Conservation (phyloP, 1,284 basidiomycete species). For the Peniophora sp. region DNA sequence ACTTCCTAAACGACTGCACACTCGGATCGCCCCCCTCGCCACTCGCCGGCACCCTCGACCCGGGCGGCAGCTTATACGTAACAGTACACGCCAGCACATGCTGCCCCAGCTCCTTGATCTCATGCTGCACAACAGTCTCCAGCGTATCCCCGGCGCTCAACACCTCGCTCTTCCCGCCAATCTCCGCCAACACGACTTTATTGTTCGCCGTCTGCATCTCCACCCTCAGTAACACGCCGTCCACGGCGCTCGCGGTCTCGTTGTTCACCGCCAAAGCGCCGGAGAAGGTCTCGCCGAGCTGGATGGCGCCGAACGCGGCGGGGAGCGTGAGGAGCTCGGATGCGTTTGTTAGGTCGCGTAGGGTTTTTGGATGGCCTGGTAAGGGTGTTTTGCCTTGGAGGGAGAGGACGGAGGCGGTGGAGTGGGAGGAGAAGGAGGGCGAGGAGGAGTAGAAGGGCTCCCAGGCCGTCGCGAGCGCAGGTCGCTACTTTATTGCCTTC, state of each 20-base stretch:
- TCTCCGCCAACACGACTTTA: slow-evolving; percentile 55
- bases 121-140: slow-evolving; percentile 62
- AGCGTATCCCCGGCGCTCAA: slow-evolving; percentile 49
- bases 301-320: slow-evolving; percentile 70
- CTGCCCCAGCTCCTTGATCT: slow-evolving; percentile 79
- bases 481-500: slow-evolving; percentile 48
- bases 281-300: slow-evolving; percentile 75
- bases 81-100: slow-evolving; percentile 75
- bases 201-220: slow-evolving; percentile 73
- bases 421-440: slow-evolving; percentile 68
- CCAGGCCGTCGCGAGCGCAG: slow-evolving; percentile 67
- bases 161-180: slow-evolving; percentile 41
- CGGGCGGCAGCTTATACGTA: slow-evolving; percentile 57
- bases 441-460: slow-evolving; percentile 80
- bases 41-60: slow-evolving; percentile 31
- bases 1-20: slow-evolving; percentile 73
- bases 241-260: slow-evolving; percentile 53
- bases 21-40: slow-evolving; percentile 36
- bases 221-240: slow-evolving; percentile 50
- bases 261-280: slow-evolving; percentile 76
- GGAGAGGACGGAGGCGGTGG: slow-evolving; percentile 69
- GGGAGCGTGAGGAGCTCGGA: slow-evolving; percentile 69
- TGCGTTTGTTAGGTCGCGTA: slow-evolving; percentile 67
- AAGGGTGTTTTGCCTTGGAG: slow-evolving; percentile 65
- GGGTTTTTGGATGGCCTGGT: slow-evolving; percentile 67